Evolutionary conservation across 805 yeast genomes (phyloP).

Genomic region (Barnettozyma sp.): DNA sequence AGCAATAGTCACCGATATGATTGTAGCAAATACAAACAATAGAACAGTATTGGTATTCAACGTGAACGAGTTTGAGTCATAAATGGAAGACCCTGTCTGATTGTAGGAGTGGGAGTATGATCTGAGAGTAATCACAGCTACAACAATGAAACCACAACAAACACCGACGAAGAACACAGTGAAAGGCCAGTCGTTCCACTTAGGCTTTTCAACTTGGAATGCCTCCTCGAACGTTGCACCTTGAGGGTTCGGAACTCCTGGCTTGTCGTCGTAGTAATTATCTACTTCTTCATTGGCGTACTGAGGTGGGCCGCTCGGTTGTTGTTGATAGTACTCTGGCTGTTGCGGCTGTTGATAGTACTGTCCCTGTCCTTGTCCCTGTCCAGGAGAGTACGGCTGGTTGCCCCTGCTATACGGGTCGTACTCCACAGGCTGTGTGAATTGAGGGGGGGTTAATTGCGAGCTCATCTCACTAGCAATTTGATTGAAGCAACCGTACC

Average conservation of each 20-base stretch:
- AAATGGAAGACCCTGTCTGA: conserved; percentile 57
- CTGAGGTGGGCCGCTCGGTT: conserved; percentile 2
- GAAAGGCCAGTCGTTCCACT: conserved; percentile 67
- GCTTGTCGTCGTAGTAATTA: conserved; percentile 21
- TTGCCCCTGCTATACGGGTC: too few species aligned
- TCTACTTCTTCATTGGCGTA: conserved; percentile 11
- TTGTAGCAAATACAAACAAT: conserved; percentile 58
- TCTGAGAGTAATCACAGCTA: conserved; percentile 61
- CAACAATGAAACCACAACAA: conserved; percentile 59
- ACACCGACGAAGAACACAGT: conserved; percentile 44
- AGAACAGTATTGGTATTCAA: conserved; percentile 71
- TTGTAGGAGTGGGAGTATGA: conserved; percentile 53
- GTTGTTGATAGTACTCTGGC: not conserved
- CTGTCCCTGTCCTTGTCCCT: not conserved
- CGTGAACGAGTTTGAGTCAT: conserved; percentile 47
- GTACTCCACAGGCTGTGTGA: conserved; percentile 20
- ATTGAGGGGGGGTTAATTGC: conserved; percentile 9
- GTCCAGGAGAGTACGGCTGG: too few species aligned
- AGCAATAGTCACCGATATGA: conserved; percentile 54
- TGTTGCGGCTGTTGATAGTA: conserved; percentile 1
- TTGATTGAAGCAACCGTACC: not conserved
- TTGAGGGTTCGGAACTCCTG: conserved; percentile 31
- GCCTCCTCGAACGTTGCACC: conserved; percentile 55
- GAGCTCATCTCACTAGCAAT: conserved; percentile 2
- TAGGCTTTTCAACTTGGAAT: conserved; percentile 59